A percentile compares a stretch with the other conserved stretches of the same genome.
Evolutionary conservation across 2,329 filamentous ascomycete species (phyloP).

Genomic region (Clarireedia homoeocarpa): DNA sequence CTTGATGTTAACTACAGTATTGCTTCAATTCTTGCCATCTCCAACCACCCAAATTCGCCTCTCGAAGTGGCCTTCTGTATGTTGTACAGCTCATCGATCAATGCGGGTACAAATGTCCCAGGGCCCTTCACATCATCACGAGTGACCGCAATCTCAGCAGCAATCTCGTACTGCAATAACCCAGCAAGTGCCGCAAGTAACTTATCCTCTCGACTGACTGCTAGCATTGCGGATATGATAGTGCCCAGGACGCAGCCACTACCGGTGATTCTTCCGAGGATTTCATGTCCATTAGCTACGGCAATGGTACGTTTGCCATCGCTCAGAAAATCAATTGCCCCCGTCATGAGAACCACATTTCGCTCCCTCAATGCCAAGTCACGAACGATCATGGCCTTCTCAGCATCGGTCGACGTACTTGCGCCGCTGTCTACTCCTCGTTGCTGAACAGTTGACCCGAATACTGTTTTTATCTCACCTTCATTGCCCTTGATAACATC

Average conservation of each 20-base stretch:
- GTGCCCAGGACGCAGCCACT: conserved; percentile 84
- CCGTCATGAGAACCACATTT: conserved; percentile 76
- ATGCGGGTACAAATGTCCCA: conserved; percentile 77
- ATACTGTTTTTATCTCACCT: conserved; percentile 71
- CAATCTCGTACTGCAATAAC: conserved; percentile 70
- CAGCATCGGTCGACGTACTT: conserved; percentile 42
- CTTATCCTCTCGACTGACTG: conserved; percentile 52
- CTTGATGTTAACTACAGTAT: conserved; percentile 17
- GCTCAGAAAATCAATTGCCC: conserved; percentile 66
- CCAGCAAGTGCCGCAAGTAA: conserved; percentile 67
- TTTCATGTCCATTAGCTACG: conserved; percentile 68
- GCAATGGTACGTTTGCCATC: conserved; percentile 62
- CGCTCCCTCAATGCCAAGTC: conserved; percentile 60
- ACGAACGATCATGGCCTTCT: conserved; percentile 55
- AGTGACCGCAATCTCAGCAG: conserved; percentile 55
- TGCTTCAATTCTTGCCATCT: conserved; percentile 40
- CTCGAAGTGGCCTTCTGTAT: conserved; percentile 41
- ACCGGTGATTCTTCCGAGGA: conserved; percentile 65
- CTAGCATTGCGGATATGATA: conserved; percentile 66
- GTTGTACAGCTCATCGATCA: conserved; percentile 63
- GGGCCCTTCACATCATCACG: conserved; percentile 63
- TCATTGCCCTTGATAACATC: conserved; percentile 93
- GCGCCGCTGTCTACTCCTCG: conserved; percentile 75
- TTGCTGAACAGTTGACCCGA: conserved; percentile 54
- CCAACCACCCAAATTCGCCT: conserved; percentile 45